Conservation (phyloP, 768 basidiomycete species). For the Mycena amicta region DNA sequence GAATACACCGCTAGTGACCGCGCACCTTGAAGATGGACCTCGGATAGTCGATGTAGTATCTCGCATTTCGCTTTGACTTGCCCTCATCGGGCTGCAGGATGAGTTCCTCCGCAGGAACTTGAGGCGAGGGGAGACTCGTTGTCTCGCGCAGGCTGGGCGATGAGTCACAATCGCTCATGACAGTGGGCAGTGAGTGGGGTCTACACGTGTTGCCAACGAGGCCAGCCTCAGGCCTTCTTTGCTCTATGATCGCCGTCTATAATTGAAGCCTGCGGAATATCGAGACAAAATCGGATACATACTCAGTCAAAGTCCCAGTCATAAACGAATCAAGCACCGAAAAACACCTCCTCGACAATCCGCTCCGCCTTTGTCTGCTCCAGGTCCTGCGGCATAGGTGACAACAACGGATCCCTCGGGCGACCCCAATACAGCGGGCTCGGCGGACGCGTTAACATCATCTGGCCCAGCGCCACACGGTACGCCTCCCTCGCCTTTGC, state of each 20-base stretch:
- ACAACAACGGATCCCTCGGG: constrained; percentile 1
- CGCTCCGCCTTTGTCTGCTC: constrained; percentile 11
- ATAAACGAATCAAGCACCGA: neutral
- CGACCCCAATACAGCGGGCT: constrained; percentile 9
- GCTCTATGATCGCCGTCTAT: no score
- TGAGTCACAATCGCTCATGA: no score
- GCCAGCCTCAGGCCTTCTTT: no score
- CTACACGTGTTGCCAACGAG: no score
- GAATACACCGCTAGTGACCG: neutral
- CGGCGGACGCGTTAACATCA: neutral
- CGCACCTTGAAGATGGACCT: constrained; percentile 26
- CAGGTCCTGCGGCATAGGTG: constrained; percentile 2
- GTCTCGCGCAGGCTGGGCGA: no score
- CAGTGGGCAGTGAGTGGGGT: no score
- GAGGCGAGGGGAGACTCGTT: no score
- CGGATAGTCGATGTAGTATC: constrained; percentile 26
- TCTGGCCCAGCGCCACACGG: constrained; percentile 5
- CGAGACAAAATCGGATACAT: no score
- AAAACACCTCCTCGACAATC: constrained; percentile 22
- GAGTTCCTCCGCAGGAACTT: no score
- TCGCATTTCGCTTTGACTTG: neutral
- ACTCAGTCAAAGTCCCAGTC: neutral
- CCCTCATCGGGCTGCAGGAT: no score
- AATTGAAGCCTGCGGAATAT: no score
- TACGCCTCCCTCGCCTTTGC: constrained; percentile 21